Evolutionary conservation across 129 eudicot genomes (phyloP), one percentile per base, ranked within the genome.

Genomic region (Silybum marianum): DNA sequence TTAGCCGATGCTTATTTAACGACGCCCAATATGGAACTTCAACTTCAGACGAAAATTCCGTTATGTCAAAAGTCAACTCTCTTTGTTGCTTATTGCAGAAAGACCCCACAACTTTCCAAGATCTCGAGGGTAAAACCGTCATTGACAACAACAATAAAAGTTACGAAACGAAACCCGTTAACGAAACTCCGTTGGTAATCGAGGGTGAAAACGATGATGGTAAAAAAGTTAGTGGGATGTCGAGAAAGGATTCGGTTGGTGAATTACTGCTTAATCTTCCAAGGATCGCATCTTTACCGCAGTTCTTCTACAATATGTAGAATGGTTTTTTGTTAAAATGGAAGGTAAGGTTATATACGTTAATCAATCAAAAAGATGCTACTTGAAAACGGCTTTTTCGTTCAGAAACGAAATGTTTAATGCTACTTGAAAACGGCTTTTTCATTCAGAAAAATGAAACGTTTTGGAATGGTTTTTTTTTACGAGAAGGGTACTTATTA

Each of bases 231-330:
- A 23, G 73, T 13, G 85, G 85, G 40, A 87, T 94, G 90, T 84
- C 97, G 19, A 88, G 97, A 86, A 90, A 89, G 78, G 98, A 94
- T 54, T 94, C 98, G 0, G 93, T 92, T 76, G 97, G 92, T 16
- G 98, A 94, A 7, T 73, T 92, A 88, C 85, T 94, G 81, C 90
- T 90, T 39, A 90, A 92, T 74, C 97, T 94, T 71, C 98, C 98
- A 1, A 89, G 97, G 82, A 94, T 92, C 24, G 96, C 97, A 11
- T 94, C 98, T 60, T 78, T 92, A 28, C 97, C 98, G 3, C 97
- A 74, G 80, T 94, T 94, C 78, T 84, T 88, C 76, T 88, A 86
- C 81, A 90, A 90, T 65, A 38, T 89, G 69, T 83, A 92, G 78
- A 76, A 39, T 5, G 73, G 9, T 68, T 68, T 74, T 75, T 74